Percentiles rank a stretch among this genome's conserved stretches.
phyloP scores from a whole-genome alignment of 2,329 filamentous ascomycete genomes.

The Madurella mycetomatis region DNA sequence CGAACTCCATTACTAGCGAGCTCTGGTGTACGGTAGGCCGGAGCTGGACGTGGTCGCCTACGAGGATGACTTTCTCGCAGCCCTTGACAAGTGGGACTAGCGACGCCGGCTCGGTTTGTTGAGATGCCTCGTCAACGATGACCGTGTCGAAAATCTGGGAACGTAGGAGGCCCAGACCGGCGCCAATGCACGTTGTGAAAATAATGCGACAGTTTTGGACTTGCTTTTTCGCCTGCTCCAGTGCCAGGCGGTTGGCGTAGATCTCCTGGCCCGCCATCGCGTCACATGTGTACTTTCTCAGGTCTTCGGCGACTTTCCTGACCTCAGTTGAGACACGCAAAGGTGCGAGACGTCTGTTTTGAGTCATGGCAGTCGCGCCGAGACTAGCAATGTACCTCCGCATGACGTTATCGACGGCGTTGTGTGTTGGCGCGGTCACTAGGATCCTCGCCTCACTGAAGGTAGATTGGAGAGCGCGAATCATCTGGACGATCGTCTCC shows the following conservation, averaged over 20 bases:
- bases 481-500: conserved; percentile 37
- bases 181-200: conserved; percentile 43
- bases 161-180: conserved; percentile 39
- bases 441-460: conserved; percentile 30
- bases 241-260: conserved; percentile 26
- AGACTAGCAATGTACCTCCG: conserved; percentile 29
- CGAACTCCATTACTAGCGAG: conserved; percentile 33
- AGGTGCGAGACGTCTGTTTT: conserved; percentile 3
- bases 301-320: conserved; percentile 32
- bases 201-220: conserved; percentile 36
- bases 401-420: conserved; percentile 43
- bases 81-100: conserved; percentile 40
- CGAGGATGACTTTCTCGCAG: conserved; percentile 39
- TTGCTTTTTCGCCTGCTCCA: conserved; percentile 35
- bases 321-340: conserved; percentile 33
- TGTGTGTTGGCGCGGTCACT: conserved; percentile 42
- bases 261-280: conserved; percentile 31
- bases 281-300: conserved; percentile 35
- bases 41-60: conserved; percentile 45
- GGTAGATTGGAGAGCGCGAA: conserved; percentile 30
- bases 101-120: conserved; percentile 41
- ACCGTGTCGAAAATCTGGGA: conserved; percentile 36
- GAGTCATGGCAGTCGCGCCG: not conserved
- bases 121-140: conserved; percentile 44
- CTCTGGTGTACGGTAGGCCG: conserved; percentile 39